phyloP scores from a whole-genome alignment of 805 yeast genomes.

The Metschnikowia proteae region DNA sequence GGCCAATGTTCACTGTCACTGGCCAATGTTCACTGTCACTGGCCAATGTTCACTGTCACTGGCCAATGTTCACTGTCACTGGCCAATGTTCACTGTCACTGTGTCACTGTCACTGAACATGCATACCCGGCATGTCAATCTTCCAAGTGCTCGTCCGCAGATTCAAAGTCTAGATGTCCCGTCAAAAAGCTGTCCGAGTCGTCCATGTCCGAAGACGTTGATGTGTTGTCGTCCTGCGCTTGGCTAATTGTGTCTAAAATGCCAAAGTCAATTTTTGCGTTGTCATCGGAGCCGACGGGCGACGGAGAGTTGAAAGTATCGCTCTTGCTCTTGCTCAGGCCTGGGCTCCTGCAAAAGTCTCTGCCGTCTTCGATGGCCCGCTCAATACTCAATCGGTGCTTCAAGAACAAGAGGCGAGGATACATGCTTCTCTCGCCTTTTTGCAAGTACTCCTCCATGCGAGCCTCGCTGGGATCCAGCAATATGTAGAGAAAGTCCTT shows the following conservation, averaged over 20 bases:
- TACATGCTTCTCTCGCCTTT: conserved; percentile 64
- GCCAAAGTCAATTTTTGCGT: conserved; percentile 7
- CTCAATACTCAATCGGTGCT: conserved; percentile 63
- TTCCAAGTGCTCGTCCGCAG: background rate
- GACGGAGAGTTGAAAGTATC: conserved; percentile 5
- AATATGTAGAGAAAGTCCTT: conserved; percentile 60
- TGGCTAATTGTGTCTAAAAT: conserved; percentile 5
- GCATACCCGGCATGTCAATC: background rate
- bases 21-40: too few relatives aligned
- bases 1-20: too few relatives aligned
- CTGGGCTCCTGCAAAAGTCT: conserved; percentile 12
- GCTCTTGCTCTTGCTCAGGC: background rate
- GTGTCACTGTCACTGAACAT: background rate
- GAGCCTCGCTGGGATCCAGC: conserved; percentile 62
- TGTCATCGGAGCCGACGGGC: conserved; percentile 11
- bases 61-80: too few relatives aligned
- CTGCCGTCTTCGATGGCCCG: conserved; percentile 55
- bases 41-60: too few relatives aligned
- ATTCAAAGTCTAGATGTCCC: background rate
- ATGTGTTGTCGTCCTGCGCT: conserved; percentile 9
- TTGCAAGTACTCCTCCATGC: conserved; percentile 50
- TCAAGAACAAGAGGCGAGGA: conserved; percentile 63
- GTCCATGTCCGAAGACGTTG: conserved; percentile 10
- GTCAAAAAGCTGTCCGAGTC: background rate
- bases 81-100: background rate